Percentiles rank a stretch among this genome's conserved stretches.
These are phyloP conservation scores for Wickerhamiella australiensis DNA, from an alignment of 805 yeast species.

Conservation along the genomic window DNA sequence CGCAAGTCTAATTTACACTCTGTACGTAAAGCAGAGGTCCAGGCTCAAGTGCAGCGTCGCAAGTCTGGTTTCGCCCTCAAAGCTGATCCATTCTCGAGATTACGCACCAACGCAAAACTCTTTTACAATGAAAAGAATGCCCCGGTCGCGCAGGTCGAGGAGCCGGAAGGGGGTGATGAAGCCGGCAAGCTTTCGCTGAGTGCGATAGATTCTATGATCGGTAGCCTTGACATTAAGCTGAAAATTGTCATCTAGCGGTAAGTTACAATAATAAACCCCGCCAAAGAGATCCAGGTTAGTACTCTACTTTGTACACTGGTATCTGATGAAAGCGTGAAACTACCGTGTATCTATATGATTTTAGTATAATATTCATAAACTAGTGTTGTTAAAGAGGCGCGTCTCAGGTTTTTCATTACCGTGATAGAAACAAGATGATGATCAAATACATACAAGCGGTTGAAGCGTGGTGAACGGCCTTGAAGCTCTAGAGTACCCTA, in stretches of 20 bases:
- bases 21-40: slow-evolving; percentile 67
- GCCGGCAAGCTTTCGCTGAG: slow-evolving; percentile 16
- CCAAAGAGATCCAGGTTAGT: no score
- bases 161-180: background rate
- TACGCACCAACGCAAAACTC: slow-evolving; percentile 75
- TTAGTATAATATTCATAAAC: background rate
- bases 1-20: slow-evolving; percentile 66
- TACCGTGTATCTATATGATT: no score
- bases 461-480: no score
- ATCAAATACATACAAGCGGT: no score
- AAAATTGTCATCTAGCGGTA: slow-evolving; percentile 26
- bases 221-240: slow-evolving; percentile 28
- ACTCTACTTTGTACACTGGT: no score
- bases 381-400: no score
- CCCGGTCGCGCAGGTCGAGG: slow-evolving; percentile 12
- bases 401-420: no score
- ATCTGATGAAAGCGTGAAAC: no score
- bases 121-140: slow-evolving; percentile 39
- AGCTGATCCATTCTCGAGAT: slow-evolving; percentile 75
- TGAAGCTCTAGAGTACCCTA: no score
- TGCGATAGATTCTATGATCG: slow-evolving; percentile 30
- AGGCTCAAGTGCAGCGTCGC: slow-evolving; percentile 45
- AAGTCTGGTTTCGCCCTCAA: slow-evolving; percentile 25
- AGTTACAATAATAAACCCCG: no score
- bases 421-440: no score